These are phyloP conservation scores for Stemphylium vesicarium DNA, from an alignment of 2,329 filamentous ascomycete species.

Conservation along the genomic window DNA sequence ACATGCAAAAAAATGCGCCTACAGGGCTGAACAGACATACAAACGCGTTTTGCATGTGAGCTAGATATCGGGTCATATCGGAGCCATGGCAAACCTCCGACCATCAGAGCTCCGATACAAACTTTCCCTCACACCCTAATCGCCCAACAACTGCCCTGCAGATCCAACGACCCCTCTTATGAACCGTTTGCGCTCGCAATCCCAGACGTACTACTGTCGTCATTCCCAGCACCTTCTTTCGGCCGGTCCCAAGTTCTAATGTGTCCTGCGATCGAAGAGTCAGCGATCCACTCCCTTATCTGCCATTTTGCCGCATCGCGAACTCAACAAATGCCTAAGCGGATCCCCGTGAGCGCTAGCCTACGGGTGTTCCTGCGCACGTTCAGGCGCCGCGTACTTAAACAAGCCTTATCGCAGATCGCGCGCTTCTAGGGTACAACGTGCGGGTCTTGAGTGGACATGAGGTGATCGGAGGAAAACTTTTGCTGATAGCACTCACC, in stretches of 20 bases:
- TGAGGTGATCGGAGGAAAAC: constrained; percentile 19
- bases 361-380: constrained; percentile 37
- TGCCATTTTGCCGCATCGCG: constrained; percentile 7
- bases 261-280: constrained; percentile 62
- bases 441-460: constrained; percentile 13
- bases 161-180: constrained; percentile 6
- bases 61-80: constrained; percentile 19
- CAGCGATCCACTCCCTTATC: constrained; percentile 31
- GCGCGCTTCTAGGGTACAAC: constrained; percentile 3
- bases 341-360: constrained; percentile 9
- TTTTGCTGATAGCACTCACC: constrained; percentile 63
- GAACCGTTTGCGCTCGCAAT: constrained; percentile 29
- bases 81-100: constrained; percentile 1
- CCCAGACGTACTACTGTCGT: constrained; percentile 38
- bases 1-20: constrained; percentile 11
- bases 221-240: constrained; percentile 51
- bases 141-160: neutral
- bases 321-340: constrained; percentile 22
- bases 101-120: constrained; percentile 4
- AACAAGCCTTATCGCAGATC: constrained; percentile 34
- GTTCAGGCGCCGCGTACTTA: constrained; percentile 19
- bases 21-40: constrained; percentile 27
- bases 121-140: neutral
- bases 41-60: constrained; percentile 13
- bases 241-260: constrained; percentile 77